A percentile compares a stretch with the other conserved stretches of the same genome.
These are phyloP conservation scores for Calonectria multiphialidica DNA, from an alignment of 2,329 filamentous ascomycete species.

Conservation along the genomic window DNA sequence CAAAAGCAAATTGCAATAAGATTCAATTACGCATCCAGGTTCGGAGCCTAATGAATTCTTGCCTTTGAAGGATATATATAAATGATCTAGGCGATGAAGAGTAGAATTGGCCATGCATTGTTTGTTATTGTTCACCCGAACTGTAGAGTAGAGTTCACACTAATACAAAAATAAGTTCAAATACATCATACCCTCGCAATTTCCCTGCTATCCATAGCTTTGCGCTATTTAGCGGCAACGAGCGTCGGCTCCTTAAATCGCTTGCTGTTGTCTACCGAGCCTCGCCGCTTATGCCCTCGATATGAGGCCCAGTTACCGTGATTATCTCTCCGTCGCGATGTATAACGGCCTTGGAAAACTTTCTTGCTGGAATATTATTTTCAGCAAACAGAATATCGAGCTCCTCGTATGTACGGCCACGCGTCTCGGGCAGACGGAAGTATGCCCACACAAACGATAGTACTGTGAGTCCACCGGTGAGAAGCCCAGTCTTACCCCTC, in stretches of 20 bases:
- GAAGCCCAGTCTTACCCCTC: constrained; percentile 22
- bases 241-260: too few relatives aligned
- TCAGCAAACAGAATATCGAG: constrained; percentile 26
- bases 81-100: too few relatives aligned
- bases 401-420: constrained; percentile 28
- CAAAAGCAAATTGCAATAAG: too few relatives aligned
- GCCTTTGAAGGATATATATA: too few relatives aligned
- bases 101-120: too few relatives aligned
- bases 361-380: neutral
- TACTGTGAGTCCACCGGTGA: constrained; percentile 11
- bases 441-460: constrained; percentile 16
- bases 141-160: too few relatives aligned
- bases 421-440: constrained; percentile 32
- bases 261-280: too few relatives aligned
- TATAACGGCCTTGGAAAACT: neutral
- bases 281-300: neutral
- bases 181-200: neutral
- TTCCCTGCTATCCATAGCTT: neutral
- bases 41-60: too few relatives aligned
- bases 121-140: too few relatives aligned
- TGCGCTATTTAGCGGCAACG: too few relatives aligned
- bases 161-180: too few relatives aligned
- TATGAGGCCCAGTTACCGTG: neutral
- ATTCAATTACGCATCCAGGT: too few relatives aligned
- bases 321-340: neutral